Evolutionary conservation across 768 basidiomycete genomes (phyloP).

Genomic region (Suillus plorans): DNA sequence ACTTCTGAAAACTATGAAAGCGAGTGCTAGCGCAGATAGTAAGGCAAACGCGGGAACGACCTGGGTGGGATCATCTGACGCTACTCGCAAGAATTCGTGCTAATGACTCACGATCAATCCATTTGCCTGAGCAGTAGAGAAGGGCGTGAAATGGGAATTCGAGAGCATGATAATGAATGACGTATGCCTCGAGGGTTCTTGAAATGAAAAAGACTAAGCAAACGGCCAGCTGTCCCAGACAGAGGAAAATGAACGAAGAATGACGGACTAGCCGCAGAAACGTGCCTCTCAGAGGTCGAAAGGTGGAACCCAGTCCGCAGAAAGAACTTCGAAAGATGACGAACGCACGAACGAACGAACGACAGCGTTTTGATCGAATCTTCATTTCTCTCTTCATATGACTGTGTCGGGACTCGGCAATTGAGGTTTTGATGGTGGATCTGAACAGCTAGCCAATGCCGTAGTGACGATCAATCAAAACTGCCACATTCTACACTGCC

Average conservation of each 20-base stretch:
- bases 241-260: slow-evolving; percentile 11
- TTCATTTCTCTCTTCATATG: slow-evolving; percentile 4
- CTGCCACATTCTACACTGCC: neutral
- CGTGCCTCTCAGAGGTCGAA: slow-evolving; percentile 29
- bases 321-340: slow-evolving; percentile 15
- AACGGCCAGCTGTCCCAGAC: slow-evolving; percentile 15
- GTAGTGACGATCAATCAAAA: slow-evolving; percentile 21
- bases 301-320: slow-evolving; percentile 36
- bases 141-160: slow-evolving; percentile 8
- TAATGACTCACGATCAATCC: slow-evolving; percentile 22
- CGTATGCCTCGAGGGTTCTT: slow-evolving; percentile 4
- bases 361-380: slow-evolving; percentile 9
- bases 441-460: slow-evolving; percentile 3
- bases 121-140: slow-evolving; percentile 14
- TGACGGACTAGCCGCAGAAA: slow-evolving; percentile 26
- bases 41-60: slow-evolving; percentile 53
- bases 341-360: slow-evolving; percentile 21
- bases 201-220: neutral
- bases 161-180: slow-evolving; percentile 9
- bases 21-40: slow-evolving; percentile 52
- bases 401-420: slow-evolving; percentile 3
- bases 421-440: slow-evolving; percentile 7
- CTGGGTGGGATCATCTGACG: slow-evolving; percentile 17
- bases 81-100: neutral
- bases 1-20: slow-evolving; percentile 48